Percentiles rank a stretch among this genome's conserved stretches.
Evolutionary conservation across 73 alveolate species (phyloP).

Genomic region (Tetrahymena malaccensis): DNA sequence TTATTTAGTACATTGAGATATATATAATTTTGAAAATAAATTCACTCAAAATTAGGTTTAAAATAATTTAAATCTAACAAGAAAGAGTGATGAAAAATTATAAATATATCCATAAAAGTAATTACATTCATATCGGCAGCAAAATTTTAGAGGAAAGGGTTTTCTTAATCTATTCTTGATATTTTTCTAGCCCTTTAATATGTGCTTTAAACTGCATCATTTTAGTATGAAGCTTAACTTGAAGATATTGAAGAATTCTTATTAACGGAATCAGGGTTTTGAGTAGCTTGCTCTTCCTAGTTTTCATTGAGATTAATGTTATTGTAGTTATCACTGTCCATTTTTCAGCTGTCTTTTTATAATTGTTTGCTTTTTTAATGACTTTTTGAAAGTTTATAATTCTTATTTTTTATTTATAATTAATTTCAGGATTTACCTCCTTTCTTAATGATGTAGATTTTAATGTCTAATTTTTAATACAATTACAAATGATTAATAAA

Average conservation of each 20-base stretch:
- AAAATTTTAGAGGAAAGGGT: background rate
- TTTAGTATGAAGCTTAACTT: background rate
- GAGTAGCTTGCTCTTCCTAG: background rate
- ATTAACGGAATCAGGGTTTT: background rate
- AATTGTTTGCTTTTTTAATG: background rate
- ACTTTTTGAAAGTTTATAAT: too few relatives aligned
- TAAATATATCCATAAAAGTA: background rate
- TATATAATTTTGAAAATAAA: too few relatives aligned
- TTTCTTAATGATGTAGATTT: background rate
- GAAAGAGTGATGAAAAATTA: background rate
- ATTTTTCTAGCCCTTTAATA: background rate
- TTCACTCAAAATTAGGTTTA: too few relatives aligned
- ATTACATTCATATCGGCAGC: background rate
- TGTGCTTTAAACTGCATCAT: background rate
- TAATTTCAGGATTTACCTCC: background rate
- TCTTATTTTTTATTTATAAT: too few relatives aligned
- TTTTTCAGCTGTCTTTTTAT: background rate
- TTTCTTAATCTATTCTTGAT: background rate
- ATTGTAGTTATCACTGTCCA: background rate
- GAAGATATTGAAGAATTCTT: background rate
- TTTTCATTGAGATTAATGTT: background rate
- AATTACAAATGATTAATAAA: too few relatives aligned
- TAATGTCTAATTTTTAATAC: too few relatives aligned
- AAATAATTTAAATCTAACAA: too few relatives aligned
- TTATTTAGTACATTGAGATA: too few relatives aligned